phyloP scores from a whole-genome alignment of 1,139 yeast genomes.

The Petasospora rhodanensis region DNA sequence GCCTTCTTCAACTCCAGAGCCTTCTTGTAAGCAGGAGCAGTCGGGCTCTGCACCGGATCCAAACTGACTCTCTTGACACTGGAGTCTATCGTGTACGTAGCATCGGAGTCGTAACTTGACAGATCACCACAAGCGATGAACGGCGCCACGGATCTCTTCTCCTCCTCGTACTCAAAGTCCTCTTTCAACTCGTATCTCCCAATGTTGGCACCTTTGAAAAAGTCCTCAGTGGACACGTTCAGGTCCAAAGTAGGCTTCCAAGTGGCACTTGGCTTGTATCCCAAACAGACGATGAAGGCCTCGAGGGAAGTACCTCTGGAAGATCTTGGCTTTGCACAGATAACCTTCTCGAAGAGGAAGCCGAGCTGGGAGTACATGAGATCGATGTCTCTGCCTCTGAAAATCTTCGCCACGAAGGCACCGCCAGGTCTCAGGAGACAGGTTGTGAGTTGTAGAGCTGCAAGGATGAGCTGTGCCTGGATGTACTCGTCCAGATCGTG shows the following conservation, averaged over 20 bases:
- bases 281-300: conserved; percentile 88
- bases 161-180: conserved; percentile 41
- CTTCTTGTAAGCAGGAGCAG: conserved; percentile 92
- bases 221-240: conserved; percentile 70
- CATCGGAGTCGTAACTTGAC: conserved; percentile 85
- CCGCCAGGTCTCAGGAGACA: conserved; percentile 88
- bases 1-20: conserved; percentile 84
- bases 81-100: conserved; percentile 71
- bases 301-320: conserved; percentile 93
- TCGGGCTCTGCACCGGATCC: conserved; percentile 92
- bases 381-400: conserved; percentile 93
- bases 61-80: conserved; percentile 41
- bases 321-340: conserved; percentile 94
- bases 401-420: conserved; percentile 89
- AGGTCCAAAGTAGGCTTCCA: conserved; percentile 70
- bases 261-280: conserved; percentile 73
- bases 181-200: conserved; percentile 45
- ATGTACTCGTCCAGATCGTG: conserved; percentile 96
- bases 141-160: conserved; percentile 73
- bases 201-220: conserved; percentile 61
- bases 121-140: conserved; percentile 94
- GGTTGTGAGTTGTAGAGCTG: conserved; percentile 88
- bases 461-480: conserved; percentile 86
- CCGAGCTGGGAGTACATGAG: conserved; percentile 86
- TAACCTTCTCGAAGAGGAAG: conserved; percentile 73